Percentiles rank a stretch among this genome's conserved stretches.
Evolutionary conservation across 768 basidiomycete genomes (phyloP).

Genomic region (Termitomyces bulborhizus): DNA sequence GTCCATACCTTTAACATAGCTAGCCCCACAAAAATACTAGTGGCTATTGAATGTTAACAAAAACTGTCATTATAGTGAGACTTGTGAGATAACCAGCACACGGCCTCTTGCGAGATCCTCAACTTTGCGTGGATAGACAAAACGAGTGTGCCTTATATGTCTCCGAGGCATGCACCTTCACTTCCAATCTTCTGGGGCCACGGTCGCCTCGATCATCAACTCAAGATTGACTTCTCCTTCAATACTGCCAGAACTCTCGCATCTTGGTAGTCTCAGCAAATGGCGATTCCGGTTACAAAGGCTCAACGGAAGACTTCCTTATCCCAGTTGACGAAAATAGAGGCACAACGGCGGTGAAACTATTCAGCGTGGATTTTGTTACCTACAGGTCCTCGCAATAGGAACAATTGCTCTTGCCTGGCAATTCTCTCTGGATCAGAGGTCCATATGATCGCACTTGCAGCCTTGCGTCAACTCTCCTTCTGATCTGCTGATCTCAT

Average conservation of each 20-base stretch:
- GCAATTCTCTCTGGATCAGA: too few relatives aligned
- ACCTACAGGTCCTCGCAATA: too few relatives aligned
- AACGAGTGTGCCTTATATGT: slow-evolving; percentile 29
- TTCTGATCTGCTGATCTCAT: too few relatives aligned
- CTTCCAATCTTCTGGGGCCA: slow-evolving; percentile 73
- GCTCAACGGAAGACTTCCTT: slow-evolving; percentile 1
- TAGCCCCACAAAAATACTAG: too few relatives aligned
- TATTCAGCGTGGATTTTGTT: slow-evolving; percentile 13
- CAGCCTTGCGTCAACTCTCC: too few relatives aligned
- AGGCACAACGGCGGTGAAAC: not conserved
- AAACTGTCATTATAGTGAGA: too few relatives aligned
- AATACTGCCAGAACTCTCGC: slow-evolving; percentile 43
- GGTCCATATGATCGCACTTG: too few relatives aligned
- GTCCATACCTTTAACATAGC: too few relatives aligned
- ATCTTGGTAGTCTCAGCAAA: not conserved
- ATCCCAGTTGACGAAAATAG: not conserved
- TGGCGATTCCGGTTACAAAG: slow-evolving; percentile 3
- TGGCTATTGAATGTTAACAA: too few relatives aligned
- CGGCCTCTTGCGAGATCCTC: slow-evolving; percentile 60
- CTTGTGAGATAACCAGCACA: slow-evolving; percentile 21
- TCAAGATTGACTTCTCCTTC: slow-evolving; percentile 43
- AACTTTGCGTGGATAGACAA: slow-evolving; percentile 46
- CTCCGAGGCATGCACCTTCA: not conserved
- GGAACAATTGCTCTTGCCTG: too few relatives aligned
- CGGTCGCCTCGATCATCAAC: slow-evolving; percentile 55